Percentiles rank a stretch among this genome's conserved stretches.
Conservation (phyloP, 306 rosid genomes). For the Potentilla sterilis region DNA sequence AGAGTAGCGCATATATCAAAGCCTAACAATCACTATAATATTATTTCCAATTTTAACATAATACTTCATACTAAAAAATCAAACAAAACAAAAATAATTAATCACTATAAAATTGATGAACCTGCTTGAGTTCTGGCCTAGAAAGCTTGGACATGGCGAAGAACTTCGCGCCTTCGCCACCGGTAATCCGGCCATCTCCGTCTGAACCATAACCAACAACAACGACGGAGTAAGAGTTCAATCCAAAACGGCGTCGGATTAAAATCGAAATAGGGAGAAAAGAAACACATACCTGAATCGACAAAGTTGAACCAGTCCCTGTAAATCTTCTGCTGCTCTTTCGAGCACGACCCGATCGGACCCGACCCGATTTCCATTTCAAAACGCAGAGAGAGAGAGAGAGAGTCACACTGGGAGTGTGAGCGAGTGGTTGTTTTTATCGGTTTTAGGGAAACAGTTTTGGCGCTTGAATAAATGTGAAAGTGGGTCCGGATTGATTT, state of each 20-base stretch:
- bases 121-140: conserved; percentile 82
- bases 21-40: neutral
- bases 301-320: conserved; percentile 80
- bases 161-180: conserved; percentile 76
- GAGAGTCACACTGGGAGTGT: neutral
- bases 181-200: conserved; percentile 77
- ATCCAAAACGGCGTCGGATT: neutral
- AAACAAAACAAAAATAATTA: neutral
- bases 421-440: neutral
- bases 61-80: neutral
- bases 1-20: neutral
- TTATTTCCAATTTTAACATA: neutral
- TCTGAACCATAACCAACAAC: conserved; percentile 30
- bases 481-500: neutral
- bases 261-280: neutral
- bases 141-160: conserved; percentile 80
- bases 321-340: conserved; percentile 59
- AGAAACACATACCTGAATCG: conserved; percentile 59
- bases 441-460: conserved; percentile 13
- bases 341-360: conserved; percentile 38
- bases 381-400: neutral
- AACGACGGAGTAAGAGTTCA: neutral
- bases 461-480: conserved; percentile 29
- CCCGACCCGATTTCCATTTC: conserved; percentile 54
- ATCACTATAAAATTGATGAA: neutral